Base-by-base conservation (phyloP, 2,329 filamentous ascomycete genomes). In the Penicillium sp. region DNA sequence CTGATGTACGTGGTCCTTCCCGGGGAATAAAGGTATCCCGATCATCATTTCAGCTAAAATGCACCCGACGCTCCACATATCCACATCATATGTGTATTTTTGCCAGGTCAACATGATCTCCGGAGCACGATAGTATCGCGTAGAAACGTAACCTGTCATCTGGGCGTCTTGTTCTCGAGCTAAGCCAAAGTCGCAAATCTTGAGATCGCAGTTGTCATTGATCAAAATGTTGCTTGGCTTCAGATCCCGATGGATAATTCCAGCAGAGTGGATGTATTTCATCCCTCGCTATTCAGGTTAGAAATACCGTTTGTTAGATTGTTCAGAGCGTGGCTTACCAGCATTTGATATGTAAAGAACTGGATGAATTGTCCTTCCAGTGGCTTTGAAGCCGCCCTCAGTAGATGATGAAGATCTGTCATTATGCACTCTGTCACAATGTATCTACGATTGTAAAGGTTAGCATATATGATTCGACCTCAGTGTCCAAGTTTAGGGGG, bases 31-130 rank as follows among this genome's bases (percentile, higher is more conserved):
- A 34, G 93, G 93, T 79, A 96, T 97, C 71, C 93, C 93, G 78
- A 96, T 92, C 53, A 97, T 84, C 93, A 97, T 97, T 79, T 97
- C 93, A 42, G 93, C 93, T 67, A 97, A 96, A 72, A 97, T 97
- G 78, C 93, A 97, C 54, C 93, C 93, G n/a, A 92, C 92, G 73
- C 93, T 97, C 93, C 93, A 97, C 71, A 97, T 96, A 73, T 97
- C 93, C 54, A 97, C 93, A 78, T 97, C 93, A 43, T 97, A 87
- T 66, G 97, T 93, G 78, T 97, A 97, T 80, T 97, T 97, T 81
- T 97, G 93, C 94, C 94, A 97, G 62, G 93, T 97, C 72, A 97
- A 90, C 93, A 97, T 97, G 72, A 97, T 97, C 77, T 97, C 94
- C 11, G 94, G 94, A 8, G 94, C 94, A 70, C 94, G 87, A 83